Conservation (phyloP, 1,139 yeast genomes). For the Geotrichum fermentans region DNA sequence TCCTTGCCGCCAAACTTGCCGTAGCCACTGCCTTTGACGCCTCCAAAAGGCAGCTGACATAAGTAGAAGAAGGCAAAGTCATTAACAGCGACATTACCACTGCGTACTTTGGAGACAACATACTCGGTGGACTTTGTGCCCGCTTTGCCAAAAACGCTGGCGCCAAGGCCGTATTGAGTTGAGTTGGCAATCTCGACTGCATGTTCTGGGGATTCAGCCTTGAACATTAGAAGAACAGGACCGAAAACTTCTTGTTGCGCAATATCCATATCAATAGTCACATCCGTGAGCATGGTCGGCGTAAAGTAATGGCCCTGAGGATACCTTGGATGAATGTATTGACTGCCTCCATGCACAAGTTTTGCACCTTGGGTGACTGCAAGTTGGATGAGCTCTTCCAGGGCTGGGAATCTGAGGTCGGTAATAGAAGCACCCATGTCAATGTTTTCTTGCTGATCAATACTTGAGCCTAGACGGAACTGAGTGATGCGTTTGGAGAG, state of each 20-base stretch:
- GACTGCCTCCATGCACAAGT: conserved; percentile 71
- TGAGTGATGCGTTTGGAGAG: conserved; percentile 54
- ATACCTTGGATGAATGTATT: conserved; percentile 78
- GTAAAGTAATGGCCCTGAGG: conserved; percentile 92
- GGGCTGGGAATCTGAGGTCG: conserved; percentile 59
- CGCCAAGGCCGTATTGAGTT: conserved; percentile 88
- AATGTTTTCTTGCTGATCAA: conserved; percentile 75
- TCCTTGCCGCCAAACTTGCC: conserved; percentile 98
- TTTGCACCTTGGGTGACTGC: conserved; percentile 82
- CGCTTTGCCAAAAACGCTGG: conserved; percentile 70
- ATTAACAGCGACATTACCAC: conserved; percentile 93
- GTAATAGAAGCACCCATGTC: conserved; percentile 97
- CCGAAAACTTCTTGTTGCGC: conserved; percentile 92
- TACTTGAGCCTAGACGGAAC: conserved; percentile 80
- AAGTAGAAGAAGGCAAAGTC: conserved; percentile 95
- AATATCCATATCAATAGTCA: conserved; percentile 68
- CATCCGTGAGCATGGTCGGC: conserved; percentile 83
- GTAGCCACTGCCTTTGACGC: conserved; percentile 85
- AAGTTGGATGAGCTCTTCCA: conserved; percentile 62
- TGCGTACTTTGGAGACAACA: conserved; percentile 58
- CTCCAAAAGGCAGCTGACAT: conserved; percentile 96
- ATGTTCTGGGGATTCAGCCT: conserved; percentile 58
- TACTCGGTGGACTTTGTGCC: conserved; percentile 50
- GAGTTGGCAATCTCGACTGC: conserved; percentile 78
- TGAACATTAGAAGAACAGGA: conserved; percentile 75